Base-by-base conservation (phyloP, 768 basidiomycete genomes). In the Cubamyces lactineus region DNA sequence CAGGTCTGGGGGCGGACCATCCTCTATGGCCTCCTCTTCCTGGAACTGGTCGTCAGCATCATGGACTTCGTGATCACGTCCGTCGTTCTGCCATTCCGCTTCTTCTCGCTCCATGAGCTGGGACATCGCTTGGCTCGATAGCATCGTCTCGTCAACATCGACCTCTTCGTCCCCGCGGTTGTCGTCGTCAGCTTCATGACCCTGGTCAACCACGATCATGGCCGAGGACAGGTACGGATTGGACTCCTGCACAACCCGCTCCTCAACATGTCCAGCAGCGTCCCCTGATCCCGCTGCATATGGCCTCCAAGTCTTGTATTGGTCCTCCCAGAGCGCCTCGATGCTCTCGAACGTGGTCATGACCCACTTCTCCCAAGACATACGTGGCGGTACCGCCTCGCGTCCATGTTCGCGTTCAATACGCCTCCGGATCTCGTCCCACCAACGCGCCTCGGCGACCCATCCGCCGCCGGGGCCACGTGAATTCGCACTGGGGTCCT, bases 321-420 rank as follows among this genome's bases (percentile, higher is more conserved):
- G 66, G 39, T 81, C 74, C 47, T 90, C 87, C 94, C 94, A 97
- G 11, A 95, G 80, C 0, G 87, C 89, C 74, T 96, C 91, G 24
- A 91, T 79, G 66, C 94, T 96, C 75, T 97, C 89, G 69, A 97
- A 98, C 0, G 90, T 85, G 7, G 94, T 90, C 86, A 92, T 89
- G 28, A 92, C 84, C 81, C 84, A 87, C 63, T 77, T 77, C 68
- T 89, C 86, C 92, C 92, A 94, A 17, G 74, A 70, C 53, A 71
- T 70, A 41, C 57, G 63, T 23, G 71, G 65, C 3, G 70, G 65
- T 39, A 70, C 65, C 49, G 61, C 59, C 55, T 71, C 61, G 21
- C 70, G 58, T 49, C 74, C 69, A 45, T 69, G 75, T 74, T 80
- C 83, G 60, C 72, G 66, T 70, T 84, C 79, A 57, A 96, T 86